Evolutionary conservation across 2,329 filamentous ascomycete genomes (phyloP).

Genomic region (Botrytis aclada): DNA sequence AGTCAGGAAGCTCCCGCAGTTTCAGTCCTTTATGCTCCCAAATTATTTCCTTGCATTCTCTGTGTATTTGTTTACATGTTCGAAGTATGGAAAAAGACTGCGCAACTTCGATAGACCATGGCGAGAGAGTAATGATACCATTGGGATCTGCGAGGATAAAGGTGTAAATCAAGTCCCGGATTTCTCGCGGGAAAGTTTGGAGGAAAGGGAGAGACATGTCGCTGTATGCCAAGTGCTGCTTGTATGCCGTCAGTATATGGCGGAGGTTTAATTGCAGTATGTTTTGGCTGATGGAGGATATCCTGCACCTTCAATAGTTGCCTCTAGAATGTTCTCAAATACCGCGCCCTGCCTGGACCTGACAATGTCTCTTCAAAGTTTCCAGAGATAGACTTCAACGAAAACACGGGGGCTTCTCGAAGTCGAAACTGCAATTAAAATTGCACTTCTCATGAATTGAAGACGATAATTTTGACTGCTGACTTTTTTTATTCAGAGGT

Average conservation of each 20-base stretch:
- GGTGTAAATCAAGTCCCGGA: constrained; percentile 35
- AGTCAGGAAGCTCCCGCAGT: constrained; percentile 24
- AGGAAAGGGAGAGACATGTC: constrained; percentile 30
- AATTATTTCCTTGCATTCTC: constrained; percentile 36
- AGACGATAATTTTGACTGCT: background rate
- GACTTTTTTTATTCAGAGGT: background rate
- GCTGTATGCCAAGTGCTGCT: background rate
- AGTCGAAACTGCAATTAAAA: background rate
- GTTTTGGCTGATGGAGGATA: background rate
- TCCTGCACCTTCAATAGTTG: background rate
- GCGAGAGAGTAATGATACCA: constrained; percentile 29
- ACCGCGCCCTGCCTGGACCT: background rate
- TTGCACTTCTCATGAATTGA: background rate
- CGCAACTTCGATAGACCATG: constrained; percentile 32
- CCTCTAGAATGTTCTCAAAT: background rate
- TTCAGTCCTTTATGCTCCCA: constrained; percentile 31
- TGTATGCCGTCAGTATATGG: background rate
- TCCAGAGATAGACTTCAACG: background rate
- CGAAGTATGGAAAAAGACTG: constrained; percentile 32
- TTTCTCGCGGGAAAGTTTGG: constrained; percentile 32
- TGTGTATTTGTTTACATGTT: constrained; percentile 35
- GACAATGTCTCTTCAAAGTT: background rate
- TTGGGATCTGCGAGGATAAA: constrained; percentile 30
- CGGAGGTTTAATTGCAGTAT: background rate
- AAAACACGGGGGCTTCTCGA: background rate